These are phyloP conservation scores for Mucor irregularis DNA, from an alignment of 371 early-diverging fungal genomes.

Conservation along the genomic window DNA sequence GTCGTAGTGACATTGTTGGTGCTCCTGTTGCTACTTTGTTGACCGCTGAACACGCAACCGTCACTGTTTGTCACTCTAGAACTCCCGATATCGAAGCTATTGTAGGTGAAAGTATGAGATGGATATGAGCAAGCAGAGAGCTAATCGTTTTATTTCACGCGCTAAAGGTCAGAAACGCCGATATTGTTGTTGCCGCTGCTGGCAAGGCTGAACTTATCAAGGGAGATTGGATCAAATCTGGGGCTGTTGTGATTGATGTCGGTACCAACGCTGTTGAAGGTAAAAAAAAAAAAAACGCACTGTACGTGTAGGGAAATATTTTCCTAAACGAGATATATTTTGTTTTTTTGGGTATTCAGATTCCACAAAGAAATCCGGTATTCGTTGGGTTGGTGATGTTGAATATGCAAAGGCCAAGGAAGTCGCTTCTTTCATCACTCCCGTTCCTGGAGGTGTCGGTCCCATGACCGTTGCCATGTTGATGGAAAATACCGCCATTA, in stretches of 20 bases:
- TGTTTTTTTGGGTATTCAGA: slow-evolving; percentile 44
- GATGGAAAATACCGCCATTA: slow-evolving; percentile 77
- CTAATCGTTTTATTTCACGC: background rate
- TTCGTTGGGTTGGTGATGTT: slow-evolving; percentile 93
- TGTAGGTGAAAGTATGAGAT: slow-evolving; percentile 40
- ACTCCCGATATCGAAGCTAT: slow-evolving; percentile 73
- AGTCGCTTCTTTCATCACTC: slow-evolving; percentile 83
- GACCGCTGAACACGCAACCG: slow-evolving; percentile 80
- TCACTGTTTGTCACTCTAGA: slow-evolving; percentile 88
- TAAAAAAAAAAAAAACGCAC: slow-evolving; percentile 14
- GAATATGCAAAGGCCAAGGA: slow-evolving; percentile 69
- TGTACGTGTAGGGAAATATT: no score
- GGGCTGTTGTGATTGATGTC: slow-evolving; percentile 92
- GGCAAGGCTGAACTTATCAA: slow-evolving; percentile 79
- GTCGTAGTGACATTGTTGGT: slow-evolving; percentile 95
- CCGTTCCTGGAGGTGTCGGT: slow-evolving; percentile 96
- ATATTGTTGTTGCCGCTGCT: slow-evolving; percentile 88
- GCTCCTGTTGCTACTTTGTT: slow-evolving; percentile 86
- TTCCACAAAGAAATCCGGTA: slow-evolving; percentile 81
- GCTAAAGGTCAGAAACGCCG: slow-evolving; percentile 65
- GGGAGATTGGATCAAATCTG: slow-evolving; percentile 90
- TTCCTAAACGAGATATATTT: no score
- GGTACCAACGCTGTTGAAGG: slow-evolving; percentile 86
- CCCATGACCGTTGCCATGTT: slow-evolving; percentile 98
- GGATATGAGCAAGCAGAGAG: no score